phyloP scores from a whole-genome alignment of 345 rosid species.

The Eucalyptus curtisii region DNA sequence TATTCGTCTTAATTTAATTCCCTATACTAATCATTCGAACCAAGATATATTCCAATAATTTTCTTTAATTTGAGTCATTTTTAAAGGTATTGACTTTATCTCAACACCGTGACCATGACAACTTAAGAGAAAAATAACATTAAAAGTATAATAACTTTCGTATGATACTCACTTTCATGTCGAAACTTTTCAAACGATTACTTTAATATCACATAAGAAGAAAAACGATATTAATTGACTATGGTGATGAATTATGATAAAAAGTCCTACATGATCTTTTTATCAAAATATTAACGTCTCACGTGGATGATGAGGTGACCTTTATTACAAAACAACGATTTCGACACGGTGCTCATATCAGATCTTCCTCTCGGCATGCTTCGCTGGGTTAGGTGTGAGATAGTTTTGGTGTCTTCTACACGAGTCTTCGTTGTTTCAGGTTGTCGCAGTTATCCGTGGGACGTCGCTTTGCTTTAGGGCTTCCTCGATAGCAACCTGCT shows the following conservation, averaged over 20 bases:
- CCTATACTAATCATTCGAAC: neutral
- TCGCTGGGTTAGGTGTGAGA: neutral
- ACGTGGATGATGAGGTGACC: neutral
- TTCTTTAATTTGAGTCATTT: neutral
- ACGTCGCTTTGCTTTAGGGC: neutral
- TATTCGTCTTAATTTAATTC: neutral
- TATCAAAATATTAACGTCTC: too few species aligned
- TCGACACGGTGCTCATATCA: neutral
- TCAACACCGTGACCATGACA: rapidly evolving
- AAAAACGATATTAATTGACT: too few species aligned
- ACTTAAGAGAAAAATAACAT: neutral
- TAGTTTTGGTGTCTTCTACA: neutral
- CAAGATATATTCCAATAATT: neutral
- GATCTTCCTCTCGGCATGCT: neutral
- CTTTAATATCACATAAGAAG: neutral
- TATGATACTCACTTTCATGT: rapidly evolving
- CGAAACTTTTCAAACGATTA: neutral
- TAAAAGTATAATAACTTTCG: neutral
- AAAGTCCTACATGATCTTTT: neutral
- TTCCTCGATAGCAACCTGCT: neutral
- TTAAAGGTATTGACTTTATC: neutral
- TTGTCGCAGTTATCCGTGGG: neutral
- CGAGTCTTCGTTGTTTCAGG: neutral
- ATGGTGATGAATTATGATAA: neutral
- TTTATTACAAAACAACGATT: neutral